Evolutionary conservation across 768 basidiomycete genomes (phyloP).

Genomic region (Russula vinacea): DNA sequence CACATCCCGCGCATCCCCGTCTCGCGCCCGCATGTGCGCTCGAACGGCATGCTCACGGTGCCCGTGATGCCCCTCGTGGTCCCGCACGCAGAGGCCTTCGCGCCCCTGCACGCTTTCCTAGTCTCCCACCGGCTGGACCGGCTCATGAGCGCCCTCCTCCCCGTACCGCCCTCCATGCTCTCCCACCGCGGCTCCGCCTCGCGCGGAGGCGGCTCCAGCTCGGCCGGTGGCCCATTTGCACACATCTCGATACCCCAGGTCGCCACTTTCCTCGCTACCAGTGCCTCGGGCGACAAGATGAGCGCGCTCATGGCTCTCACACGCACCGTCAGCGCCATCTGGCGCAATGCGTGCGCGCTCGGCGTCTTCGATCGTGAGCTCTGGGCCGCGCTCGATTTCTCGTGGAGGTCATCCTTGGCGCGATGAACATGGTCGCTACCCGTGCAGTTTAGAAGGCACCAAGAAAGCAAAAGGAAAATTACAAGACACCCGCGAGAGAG

Average conservation of each 20-base stretch:
- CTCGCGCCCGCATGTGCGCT: conserved; percentile 30
- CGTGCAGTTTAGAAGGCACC: conserved; percentile 14
- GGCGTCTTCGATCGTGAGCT: conserved; percentile 62
- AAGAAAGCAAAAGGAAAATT: background rate
- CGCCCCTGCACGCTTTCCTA: conserved; percentile 60
- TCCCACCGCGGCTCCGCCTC: conserved; percentile 9
- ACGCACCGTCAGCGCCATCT: conserved; percentile 57
- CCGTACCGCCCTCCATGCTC: conserved; percentile 41
- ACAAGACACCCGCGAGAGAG: background rate
- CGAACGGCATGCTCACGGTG: conserved; percentile 37
- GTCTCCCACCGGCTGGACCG: conserved; percentile 60
- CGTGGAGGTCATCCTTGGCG: conserved; percentile 64
- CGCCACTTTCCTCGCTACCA: conserved; percentile 29
- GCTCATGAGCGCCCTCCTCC: conserved; percentile 64
- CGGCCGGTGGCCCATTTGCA: conserved; percentile 29
- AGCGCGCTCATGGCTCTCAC: conserved; percentile 50
- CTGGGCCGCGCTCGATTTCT: conserved; percentile 64
- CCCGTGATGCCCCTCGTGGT: conserved; percentile 70
- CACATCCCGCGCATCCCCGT: conserved; percentile 51
- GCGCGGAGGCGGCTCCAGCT: background rate
- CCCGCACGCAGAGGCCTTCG: conserved; percentile 68
- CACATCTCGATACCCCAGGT: conserved; percentile 31
- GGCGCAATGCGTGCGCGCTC: conserved; percentile 69
- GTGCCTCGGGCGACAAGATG: conserved; percentile 34
- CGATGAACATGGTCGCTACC: conserved; percentile 42